Evolutionary conservation across 78 protist genomes (phyloP), one percentile per base, ranked within the genome.

Genomic region (Dictyostelium citrinum): DNA sequence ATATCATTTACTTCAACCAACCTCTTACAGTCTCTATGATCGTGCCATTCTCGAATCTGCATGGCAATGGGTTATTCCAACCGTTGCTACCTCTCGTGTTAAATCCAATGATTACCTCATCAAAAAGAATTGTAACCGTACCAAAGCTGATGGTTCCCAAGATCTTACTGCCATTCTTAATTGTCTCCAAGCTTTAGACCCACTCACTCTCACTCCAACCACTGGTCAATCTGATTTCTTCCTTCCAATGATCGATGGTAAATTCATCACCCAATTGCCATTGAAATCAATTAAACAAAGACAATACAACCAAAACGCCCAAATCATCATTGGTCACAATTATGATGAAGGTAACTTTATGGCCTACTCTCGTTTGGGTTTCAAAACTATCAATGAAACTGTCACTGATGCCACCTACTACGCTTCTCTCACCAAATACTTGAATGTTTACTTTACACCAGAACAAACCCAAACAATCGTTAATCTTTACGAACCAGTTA

Each of bases 251-350:
- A 55, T 88, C 46, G 93, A 88, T 76, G 80, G 71, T 46, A 31
- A 12, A 16, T 27, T 88, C 43, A 88, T 88, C 70, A 68, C n/a
- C 8, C 70, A 22, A 37, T 83, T 41, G 22, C 61, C 61, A 46
- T 55, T 78, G 22, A 78, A 37, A 41, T 14, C 85, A 41, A 29
- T 88, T 70, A 88, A 88, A 72, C 5, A 29, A 3, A 60, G 81
- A 10, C 49, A 88, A n/a, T 88, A 46, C 93, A 88, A 88, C 55
- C 81, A 88, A 72, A 67, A 46, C 6, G 84, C 85, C 60, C 24
- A 88, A 58, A 51, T 88, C 29, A 88, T 88, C 85, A 78, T 88
- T 82, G 93, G 93, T 68, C 93, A 88, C 93, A 88, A 88, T 81
- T 88, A 88, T 55, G 85, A 88, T 68, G 93, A 88, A 67, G 93